Percentiles rank a stretch among this genome's conserved stretches.
Conservation (phyloP, 306 rosid genomes). For the Inga oerstediana region DNA sequence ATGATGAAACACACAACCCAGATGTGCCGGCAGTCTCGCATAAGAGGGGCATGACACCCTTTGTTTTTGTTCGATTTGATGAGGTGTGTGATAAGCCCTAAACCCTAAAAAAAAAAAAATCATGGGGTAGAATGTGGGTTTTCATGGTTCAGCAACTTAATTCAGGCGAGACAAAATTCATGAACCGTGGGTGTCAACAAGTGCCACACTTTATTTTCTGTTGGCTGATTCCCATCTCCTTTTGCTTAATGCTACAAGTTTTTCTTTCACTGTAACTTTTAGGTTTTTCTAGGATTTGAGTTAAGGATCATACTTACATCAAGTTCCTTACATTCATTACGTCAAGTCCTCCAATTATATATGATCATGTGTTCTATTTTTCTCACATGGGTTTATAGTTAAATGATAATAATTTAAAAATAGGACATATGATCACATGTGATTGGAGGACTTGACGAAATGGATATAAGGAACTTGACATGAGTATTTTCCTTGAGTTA, state of each 20-base stretch:
- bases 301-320: too few species aligned
- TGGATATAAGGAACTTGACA: too few species aligned
- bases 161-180: slow-evolving; percentile 11
- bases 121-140: background rate
- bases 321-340: too few species aligned
- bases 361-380: too few species aligned
- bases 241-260: background rate
- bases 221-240: background rate
- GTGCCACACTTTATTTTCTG: background rate
- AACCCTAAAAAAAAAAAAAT: too few species aligned
- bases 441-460: too few species aligned
- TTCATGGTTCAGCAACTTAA: slow-evolving; percentile 16
- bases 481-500: background rate
- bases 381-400: too few species aligned
- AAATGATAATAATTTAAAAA: too few species aligned
- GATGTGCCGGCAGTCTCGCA: slow-evolving; percentile 94
- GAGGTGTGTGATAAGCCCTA: slow-evolving; percentile 51
- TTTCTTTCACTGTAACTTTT: background rate
- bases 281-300: background rate
- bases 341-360: too few species aligned
- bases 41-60: slow-evolving; percentile 83
- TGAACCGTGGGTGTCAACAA: slow-evolving; percentile 4
- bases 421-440: too few species aligned
- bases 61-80: slow-evolving; percentile 85
- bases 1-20: slow-evolving; percentile 96